Base-by-base conservation (phyloP, 139 green algal genomes). In the Chlamydomonas sp. region DNA sequence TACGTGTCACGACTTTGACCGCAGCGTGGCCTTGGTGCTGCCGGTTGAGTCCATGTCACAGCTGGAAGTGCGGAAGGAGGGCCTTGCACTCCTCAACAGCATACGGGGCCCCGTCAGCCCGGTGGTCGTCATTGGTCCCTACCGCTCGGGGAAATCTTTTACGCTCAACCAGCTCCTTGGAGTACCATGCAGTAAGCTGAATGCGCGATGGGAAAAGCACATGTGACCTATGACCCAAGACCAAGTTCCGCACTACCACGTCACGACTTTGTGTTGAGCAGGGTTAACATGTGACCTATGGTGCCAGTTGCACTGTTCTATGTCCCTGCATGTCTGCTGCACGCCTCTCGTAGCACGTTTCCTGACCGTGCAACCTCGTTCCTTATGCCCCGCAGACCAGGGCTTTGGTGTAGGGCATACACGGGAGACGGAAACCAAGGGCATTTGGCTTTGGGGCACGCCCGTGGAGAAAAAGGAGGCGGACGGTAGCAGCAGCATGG, bases 321-420 rank as follows among this genome's bases (percentile, higher is more conserved):
- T 49, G 31, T 49, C 31, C 31, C 31, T 49, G 31, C 31, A 49
- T 49, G 0, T 49, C 31, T 49, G 31, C 31, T 49, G 31, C 31
- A 49, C 31, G 31, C 31, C 31, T 49, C 31, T 49, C 31, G 31
- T 49, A 49, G 31, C 80, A 62, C 31, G 16, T 57, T 31, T 61
- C 8, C 3, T 73, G 8, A 31, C 61, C 17, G 31, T 61, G n/a
- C 20, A 31, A 57, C 20, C 60, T 16, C 20, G 14, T 73, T 15
- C 67, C 14, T 73, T n/a, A n/a, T 31, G 61, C 66, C n/a, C 31
- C 86, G 75, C 94, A 97, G 95, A 96, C 76, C 88, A 92, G 79
- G 97, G 97, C 31, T 99, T 99, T 93, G 97, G 97, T 0, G 97
- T 99, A 59, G 97, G 97, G 0, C 97, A 99, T 93, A 97, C 93